Conservation (phyloP, 2,329 filamentous ascomycete species). For the Ceratocystis alfenasii region DNA sequence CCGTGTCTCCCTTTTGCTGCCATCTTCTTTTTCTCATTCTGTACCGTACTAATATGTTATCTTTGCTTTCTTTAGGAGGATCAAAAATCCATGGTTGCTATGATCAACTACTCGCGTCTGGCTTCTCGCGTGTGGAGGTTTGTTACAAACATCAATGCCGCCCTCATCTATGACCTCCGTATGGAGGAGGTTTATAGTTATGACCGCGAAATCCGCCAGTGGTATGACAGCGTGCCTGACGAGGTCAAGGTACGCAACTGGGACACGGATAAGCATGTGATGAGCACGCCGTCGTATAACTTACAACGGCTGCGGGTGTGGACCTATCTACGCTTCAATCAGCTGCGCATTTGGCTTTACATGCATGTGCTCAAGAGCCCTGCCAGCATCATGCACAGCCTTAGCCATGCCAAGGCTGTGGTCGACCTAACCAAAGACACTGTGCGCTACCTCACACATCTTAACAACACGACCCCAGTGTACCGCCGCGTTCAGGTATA, state of each 20-base stretch:
- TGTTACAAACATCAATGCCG: slow-evolving; percentile 54
- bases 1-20: background rate
- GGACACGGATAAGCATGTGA: slow-evolving; percentile 41
- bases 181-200: slow-evolving; percentile 66
- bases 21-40: background rate
- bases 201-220: slow-evolving; percentile 73
- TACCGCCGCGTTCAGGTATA: slow-evolving; percentile 62
- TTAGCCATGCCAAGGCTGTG: slow-evolving; percentile 58
- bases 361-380: slow-evolving; percentile 77
- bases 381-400: slow-evolving; percentile 67
- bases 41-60: slow-evolving; percentile 23
- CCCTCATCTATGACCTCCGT: slow-evolving; percentile 51
- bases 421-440: slow-evolving; percentile 68
- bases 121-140: slow-evolving; percentile 79
- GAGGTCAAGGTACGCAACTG: slow-evolving; percentile 49
- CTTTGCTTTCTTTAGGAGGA: slow-evolving; percentile 32
- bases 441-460: slow-evolving; percentile 55
- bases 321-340: slow-evolving; percentile 76
- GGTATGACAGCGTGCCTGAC: slow-evolving; percentile 66
- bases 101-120: slow-evolving; percentile 74
- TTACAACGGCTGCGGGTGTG: slow-evolving; percentile 66
- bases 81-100: slow-evolving; percentile 62
- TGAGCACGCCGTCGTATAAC: slow-evolving; percentile 48
- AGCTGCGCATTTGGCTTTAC: slow-evolving; percentile 81
- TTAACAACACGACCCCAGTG: slow-evolving; percentile 60